Evolutionary conservation across 768 basidiomycete species (phyloP), one percentile per base, ranked within the genome.

Genomic region (Jaapia argillacea): DNA sequence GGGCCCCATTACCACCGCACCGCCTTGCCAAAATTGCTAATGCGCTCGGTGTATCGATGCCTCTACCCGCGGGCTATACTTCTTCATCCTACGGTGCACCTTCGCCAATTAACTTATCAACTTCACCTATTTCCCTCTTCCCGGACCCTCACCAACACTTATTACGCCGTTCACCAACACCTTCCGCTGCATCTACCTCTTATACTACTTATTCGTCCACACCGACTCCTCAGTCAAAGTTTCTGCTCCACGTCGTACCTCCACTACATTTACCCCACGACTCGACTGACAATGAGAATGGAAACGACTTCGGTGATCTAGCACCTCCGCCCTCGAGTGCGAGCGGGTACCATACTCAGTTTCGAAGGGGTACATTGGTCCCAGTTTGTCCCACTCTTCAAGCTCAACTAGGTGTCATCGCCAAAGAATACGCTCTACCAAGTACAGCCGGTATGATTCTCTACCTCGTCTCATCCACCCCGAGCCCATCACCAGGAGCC

Each of bases 361-460:
- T 88, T 55, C 75, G 76, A 12, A 76, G 93, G 22, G 93, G 93
- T 5, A 81, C 79, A n/a, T 70, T 98, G 10, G 75, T 97, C 3
- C 84, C 92, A 0, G 70, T 98, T 0, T 78, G 92, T 56, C 70
- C 91, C 4, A 88, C 83, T 0, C 65, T 98, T 1, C 81, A 88
- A 33, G 74, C 80, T 1, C 93, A 96, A 58, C 65, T 96, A 6
- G 69, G 70, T 18, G 85, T 89, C 5, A 96, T 98, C 41, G 91
- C 93, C 12, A 82, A 81, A 61, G 93, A 97, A 62, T 98, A 92
- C 55, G 86, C 87, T 2, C 68, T 98, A 14, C 93, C 93, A 1
- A 89, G 83, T 51, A 88, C 86, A 0, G 62, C 75, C 12, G 93
- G 93, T 4, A 63, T 97, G 38, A 68, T 87, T 35, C 69, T 97